Conservation (phyloP, 257 asterid genomes). For the Voacanga thouarsii region DNA sequence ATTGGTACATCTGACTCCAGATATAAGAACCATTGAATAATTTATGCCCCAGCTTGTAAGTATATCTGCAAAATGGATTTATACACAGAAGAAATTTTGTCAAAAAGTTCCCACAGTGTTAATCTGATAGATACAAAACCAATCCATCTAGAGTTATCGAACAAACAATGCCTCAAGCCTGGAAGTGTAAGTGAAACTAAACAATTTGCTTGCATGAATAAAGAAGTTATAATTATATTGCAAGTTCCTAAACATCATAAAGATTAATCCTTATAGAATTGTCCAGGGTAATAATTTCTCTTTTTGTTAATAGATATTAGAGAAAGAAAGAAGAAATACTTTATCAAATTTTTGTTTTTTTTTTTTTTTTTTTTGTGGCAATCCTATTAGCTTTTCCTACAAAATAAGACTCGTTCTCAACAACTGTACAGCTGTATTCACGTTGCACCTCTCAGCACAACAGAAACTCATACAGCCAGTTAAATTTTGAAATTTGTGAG, state of each 20-base stretch:
- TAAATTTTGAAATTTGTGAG: background rate
- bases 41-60: slow-evolving; percentile 84
- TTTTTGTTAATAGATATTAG: background rate
- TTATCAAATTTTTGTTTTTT: background rate
- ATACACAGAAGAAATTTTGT: background rate
- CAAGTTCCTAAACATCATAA: background rate
- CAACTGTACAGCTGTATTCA: background rate
- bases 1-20: slow-evolving; percentile 63
- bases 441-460: background rate
- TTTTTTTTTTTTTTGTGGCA: no score
- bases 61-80: slow-evolving; percentile 52
- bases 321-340: background rate
- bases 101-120: background rate
- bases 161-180: background rate
- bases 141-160: background rate
- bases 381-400: background rate
- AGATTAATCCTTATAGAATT: background rate
- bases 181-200: background rate
- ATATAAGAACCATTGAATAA: slow-evolving; percentile 52
- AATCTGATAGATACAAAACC: background rate
- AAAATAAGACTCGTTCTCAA: background rate
- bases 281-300: background rate
- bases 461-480: background rate
- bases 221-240: background rate
- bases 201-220: background rate